Percentiles rank a stretch among this genome's conserved stretches.
Evolutionary conservation across 345 rosid species (phyloP).

Genomic region (Clausena lansium): DNA sequence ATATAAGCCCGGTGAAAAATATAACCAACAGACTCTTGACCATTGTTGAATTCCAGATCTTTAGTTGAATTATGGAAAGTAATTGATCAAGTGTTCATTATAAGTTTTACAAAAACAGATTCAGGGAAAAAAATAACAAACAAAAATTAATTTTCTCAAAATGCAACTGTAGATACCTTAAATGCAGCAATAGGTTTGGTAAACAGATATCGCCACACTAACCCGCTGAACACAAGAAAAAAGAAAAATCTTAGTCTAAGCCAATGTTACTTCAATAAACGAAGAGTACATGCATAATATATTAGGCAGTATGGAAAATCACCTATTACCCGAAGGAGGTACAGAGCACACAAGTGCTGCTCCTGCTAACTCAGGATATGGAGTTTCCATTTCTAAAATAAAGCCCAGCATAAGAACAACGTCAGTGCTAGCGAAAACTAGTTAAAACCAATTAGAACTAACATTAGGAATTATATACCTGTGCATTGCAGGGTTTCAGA

Average conservation of each 20-base stretch:
- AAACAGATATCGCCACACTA: slow-evolving; percentile 86
- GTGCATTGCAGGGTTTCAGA: neutral
- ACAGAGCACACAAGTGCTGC: slow-evolving; percentile 82
- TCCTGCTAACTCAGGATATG: slow-evolving; percentile 62
- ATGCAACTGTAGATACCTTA: slow-evolving; percentile 48
- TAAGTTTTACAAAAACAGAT: neutral
- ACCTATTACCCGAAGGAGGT: slow-evolving; percentile 96
- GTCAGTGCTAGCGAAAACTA: neutral
- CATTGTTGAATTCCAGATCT: neutral
- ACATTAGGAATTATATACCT: neutral
- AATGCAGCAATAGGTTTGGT: slow-evolving; percentile 82
- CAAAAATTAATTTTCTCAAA: neutral
- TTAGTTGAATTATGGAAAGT: neutral
- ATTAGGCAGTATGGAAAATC: slow-evolving; percentile 22
- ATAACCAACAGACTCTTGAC: neutral
- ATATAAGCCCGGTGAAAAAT: neutral
- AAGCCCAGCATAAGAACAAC: slow-evolving; percentile 14
- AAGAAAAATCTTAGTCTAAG: slow-evolving; percentile 1
- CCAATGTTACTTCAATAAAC: neutral
- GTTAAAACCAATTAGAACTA: neutral
- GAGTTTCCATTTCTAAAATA: slow-evolving; percentile 34
- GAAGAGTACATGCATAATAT: neutral
- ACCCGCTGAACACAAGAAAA: slow-evolving; percentile 50
- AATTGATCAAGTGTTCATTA: neutral
- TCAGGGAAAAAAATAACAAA: neutral